phyloP scores from a whole-genome alignment of 306 rosid genomes.

The Hippophae tibetana region DNA sequence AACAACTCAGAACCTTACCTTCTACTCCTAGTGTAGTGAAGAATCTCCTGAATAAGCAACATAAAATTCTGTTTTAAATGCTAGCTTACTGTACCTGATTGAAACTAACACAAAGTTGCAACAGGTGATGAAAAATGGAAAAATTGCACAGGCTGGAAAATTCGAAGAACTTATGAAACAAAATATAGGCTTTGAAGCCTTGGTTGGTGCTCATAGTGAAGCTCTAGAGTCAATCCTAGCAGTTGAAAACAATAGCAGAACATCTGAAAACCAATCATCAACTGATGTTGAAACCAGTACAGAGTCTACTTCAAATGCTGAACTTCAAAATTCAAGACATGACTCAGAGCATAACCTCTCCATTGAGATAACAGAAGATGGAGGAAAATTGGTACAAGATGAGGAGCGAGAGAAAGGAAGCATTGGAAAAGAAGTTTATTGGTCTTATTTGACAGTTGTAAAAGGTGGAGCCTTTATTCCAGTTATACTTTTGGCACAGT shows the following conservation, averaged over 20 bases:
- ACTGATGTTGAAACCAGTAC: constrained; percentile 31
- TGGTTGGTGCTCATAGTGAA: constrained; percentile 91
- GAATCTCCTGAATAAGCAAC: constrained; percentile 2
- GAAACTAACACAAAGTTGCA: constrained; percentile 1
- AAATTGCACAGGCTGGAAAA: constrained; percentile 72
- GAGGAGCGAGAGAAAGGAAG: constrained; percentile 97
- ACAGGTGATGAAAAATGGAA: constrained; percentile 94
- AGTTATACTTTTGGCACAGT: constrained; percentile 68
- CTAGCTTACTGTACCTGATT: no score
- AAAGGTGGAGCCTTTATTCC: constrained; percentile 72
- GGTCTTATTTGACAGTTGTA: constrained; percentile 64
- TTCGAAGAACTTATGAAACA: constrained; percentile 73
- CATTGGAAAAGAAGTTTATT: constrained; percentile 72
- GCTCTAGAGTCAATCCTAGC: constrained; percentile 68
- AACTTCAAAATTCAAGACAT: constrained; percentile 25
- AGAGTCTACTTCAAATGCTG: constrained; percentile 29
- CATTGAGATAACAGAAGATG: constrained; percentile 49
- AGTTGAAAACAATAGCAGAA: constrained; percentile 51
- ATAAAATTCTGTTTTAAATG: not conserved
- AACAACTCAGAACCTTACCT: no score
- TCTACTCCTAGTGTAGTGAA: no score
- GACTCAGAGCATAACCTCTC: constrained; percentile 47
- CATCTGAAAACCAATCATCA: constrained; percentile 22
- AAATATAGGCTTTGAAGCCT: constrained; percentile 73
- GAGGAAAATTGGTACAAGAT: constrained; percentile 73